Percentiles rank a stretch among this genome's conserved stretches.
These are phyloP conservation scores for Diaporthe nobilis DNA, from an alignment of 2,329 filamentous ascomycete species.

Conservation along the genomic window DNA sequence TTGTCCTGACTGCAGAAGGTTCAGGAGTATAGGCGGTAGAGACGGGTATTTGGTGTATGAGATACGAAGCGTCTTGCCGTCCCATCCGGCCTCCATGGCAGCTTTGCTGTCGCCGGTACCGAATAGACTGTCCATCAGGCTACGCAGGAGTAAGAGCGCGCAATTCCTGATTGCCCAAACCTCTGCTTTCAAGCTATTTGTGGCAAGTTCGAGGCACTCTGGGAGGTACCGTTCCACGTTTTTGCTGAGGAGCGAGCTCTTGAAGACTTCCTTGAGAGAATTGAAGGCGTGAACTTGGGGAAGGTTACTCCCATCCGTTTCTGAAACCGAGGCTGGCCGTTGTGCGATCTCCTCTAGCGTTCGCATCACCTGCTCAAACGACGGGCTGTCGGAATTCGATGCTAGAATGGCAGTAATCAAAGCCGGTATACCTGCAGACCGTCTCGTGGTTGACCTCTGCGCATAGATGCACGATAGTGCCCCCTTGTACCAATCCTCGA, in stretches of 20 bases:
- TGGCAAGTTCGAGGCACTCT: conserved; percentile 82
- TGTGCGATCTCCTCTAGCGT: conserved; percentile 73
- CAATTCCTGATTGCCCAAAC: conserved; percentile 98
- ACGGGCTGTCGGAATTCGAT: conserved; percentile 70
- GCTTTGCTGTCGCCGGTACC: conserved; percentile 81
- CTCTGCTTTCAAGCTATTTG: conserved; percentile 81
- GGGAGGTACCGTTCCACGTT: conserved; percentile 82
- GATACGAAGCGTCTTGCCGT: conserved; percentile 74
- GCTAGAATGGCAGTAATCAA: conserved; percentile 86
- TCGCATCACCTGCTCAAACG: conserved; percentile 75
- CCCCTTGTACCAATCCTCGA: conserved; percentile 80
- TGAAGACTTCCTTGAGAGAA: conserved; percentile 92
- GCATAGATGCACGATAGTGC: conserved; percentile 79
- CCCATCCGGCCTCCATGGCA: conserved; percentile 73
- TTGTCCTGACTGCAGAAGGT: conserved; percentile 70
- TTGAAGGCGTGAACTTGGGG: conserved; percentile 97
- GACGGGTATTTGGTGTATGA: conserved; percentile 79
- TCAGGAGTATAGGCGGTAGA: conserved; percentile 74
- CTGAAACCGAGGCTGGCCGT: conserved; percentile 64
- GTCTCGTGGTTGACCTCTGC: conserved; percentile 85
- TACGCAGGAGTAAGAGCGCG: conserved; percentile 88
- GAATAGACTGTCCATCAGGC: conserved; percentile 84
- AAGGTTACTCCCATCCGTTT: conserved; percentile 76
- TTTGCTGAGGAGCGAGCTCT: conserved; percentile 81
- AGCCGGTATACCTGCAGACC: conserved; percentile 92